Evolutionary conservation across 768 basidiomycete genomes (phyloP).

Genomic region (Agrocybe pediades): DNA sequence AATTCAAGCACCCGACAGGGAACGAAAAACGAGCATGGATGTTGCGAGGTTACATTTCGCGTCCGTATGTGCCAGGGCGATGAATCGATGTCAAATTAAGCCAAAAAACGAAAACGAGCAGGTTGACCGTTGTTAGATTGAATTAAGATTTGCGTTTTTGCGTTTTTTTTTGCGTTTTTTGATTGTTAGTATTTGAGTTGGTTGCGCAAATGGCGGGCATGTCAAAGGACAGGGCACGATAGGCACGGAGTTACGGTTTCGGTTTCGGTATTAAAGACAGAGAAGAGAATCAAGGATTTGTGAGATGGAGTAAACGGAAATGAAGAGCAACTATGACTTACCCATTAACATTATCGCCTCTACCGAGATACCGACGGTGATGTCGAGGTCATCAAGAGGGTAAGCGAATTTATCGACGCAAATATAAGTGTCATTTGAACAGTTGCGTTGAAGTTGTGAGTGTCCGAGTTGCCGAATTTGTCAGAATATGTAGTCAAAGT

Average conservation of each 20-base stretch:
- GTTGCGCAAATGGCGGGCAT: neutral
- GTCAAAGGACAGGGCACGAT: neutral
- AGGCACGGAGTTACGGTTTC: neutral
- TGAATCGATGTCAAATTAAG: too few species aligned
- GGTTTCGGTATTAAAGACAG: neutral
- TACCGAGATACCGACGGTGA: slow-evolving; percentile 28
- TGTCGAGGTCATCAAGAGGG: neutral
- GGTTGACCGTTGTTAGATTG: neutral
- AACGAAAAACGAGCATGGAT: too few species aligned
- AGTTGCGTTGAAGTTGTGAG: too few species aligned
- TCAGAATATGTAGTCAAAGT: too few species aligned
- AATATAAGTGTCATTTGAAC: too few species aligned
- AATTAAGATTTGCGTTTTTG: slow-evolving; percentile 1
- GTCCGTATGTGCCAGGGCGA: too few species aligned
- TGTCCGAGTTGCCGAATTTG: too few species aligned
- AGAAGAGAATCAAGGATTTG: neutral
- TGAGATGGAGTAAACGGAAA: slow-evolving; percentile 2
- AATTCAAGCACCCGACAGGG: too few species aligned
- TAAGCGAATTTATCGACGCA: slow-evolving; percentile 7
- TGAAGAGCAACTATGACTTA: slow-evolving; percentile 30
- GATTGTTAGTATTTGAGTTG: neutral
- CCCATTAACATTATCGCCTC: slow-evolving; percentile 98
- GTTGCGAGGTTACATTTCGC: too few species aligned
- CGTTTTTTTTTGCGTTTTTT: slow-evolving; percentile 9
- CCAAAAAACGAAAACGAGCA: neutral